A percentile compares a stretch with the other conserved stretches of the same genome.
These are phyloP conservation scores for Pyrenophora seminiperda DNA, from an alignment of 2,329 filamentous ascomycete species.

Conservation along the genomic window DNA sequence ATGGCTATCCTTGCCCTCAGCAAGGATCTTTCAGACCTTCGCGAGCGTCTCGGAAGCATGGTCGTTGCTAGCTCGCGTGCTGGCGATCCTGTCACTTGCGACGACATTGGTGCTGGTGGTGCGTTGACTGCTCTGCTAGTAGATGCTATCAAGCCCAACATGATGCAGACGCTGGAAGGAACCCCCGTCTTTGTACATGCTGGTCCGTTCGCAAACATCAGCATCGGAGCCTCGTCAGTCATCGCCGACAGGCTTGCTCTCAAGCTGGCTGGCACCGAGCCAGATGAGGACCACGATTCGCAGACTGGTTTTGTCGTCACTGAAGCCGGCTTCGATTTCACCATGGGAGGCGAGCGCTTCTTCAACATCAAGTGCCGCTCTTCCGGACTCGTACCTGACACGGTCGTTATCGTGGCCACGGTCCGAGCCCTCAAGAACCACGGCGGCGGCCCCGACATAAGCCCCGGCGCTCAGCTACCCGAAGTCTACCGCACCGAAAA, in stretches of 20 bases:
- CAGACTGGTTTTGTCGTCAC: constrained; percentile 94
- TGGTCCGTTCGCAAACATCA: constrained; percentile 97
- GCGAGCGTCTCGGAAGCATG: constrained; percentile 92
- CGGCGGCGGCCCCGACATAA: constrained; percentile 92
- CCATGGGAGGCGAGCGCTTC: constrained; percentile 98
- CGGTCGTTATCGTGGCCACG: constrained; percentile 93
- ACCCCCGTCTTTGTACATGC: constrained; percentile 98
- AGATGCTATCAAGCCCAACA: constrained; percentile 97
- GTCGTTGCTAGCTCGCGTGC: constrained; percentile 85
- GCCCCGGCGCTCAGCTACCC: constrained; percentile 81
- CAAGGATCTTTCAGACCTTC: constrained; percentile 84
- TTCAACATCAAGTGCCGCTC: constrained; percentile 99
- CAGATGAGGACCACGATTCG: constrained; percentile 79
- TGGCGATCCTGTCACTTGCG: constrained; percentile 92
- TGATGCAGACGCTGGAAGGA: constrained; percentile 97
- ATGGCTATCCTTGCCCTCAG: constrained; percentile 98
- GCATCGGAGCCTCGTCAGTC: constrained; percentile 94
- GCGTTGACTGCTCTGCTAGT: constrained; percentile 94
- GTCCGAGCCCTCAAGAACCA: constrained; percentile 96
- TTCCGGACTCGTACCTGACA: constrained; percentile 89
- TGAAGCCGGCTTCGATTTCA: constrained; percentile 98
- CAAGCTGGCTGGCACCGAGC: constrained; percentile 93
- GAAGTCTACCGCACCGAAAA: constrained; percentile 94
- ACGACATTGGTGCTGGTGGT: constrained; percentile 91
- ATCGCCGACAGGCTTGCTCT: constrained; percentile 93